Percentiles rank a stretch among this genome's conserved stretches.
Evolutionary conservation across 495 filamentous ascomycete genomes (phyloP).

Genomic region (Hypoxylon rickii): DNA sequence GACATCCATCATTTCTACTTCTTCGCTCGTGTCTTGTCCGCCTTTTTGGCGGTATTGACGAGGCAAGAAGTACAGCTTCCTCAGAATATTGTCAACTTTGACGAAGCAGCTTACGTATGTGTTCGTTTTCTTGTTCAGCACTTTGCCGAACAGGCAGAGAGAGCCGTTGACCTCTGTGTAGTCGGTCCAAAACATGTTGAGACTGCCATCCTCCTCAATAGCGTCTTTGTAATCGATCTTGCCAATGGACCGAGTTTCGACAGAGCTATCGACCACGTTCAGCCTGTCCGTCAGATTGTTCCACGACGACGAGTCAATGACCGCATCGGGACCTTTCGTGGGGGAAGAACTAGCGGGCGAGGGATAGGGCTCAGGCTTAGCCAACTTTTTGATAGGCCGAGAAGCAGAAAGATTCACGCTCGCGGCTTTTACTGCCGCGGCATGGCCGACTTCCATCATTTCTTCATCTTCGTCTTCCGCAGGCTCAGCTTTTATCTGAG

Average conservation of each 20-base stretch:
- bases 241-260: slow-evolving; percentile 69
- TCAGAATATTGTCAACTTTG: slow-evolving; percentile 91
- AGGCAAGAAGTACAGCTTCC: slow-evolving; percentile 92
- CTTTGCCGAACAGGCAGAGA: slow-evolving; percentile 94
- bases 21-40: slow-evolving; percentile 72
- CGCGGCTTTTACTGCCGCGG: slow-evolving; percentile 64
- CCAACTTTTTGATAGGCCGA: slow-evolving; percentile 75
- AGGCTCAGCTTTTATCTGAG: slow-evolving; percentile 63
- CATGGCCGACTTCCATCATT: slow-evolving; percentile 82
- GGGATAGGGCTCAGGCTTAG: slow-evolving; percentile 65
- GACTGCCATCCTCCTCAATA: slow-evolving; percentile 85
- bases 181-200: slow-evolving; percentile 96
- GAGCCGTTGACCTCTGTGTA: slow-evolving; percentile 93
- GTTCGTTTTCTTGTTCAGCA: slow-evolving; percentile 82
- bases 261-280: slow-evolving; percentile 73
- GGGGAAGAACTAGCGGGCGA: slow-evolving; percentile 80
- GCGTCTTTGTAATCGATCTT: slow-evolving; percentile 82
- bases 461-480: slow-evolving; percentile 77
- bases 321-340: slow-evolving; percentile 55
- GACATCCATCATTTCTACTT: slow-evolving; percentile 87
- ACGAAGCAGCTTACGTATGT: slow-evolving; percentile 88
- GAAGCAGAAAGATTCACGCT: slow-evolving; percentile 88
- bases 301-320: slow-evolving; percentile 83
- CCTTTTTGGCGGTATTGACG: slow-evolving; percentile 64
- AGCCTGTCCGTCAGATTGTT: slow-evolving; percentile 84